Base-by-base conservation (phyloP, 495 filamentous ascomycete genomes). In the Penicillium paradoxum region DNA sequence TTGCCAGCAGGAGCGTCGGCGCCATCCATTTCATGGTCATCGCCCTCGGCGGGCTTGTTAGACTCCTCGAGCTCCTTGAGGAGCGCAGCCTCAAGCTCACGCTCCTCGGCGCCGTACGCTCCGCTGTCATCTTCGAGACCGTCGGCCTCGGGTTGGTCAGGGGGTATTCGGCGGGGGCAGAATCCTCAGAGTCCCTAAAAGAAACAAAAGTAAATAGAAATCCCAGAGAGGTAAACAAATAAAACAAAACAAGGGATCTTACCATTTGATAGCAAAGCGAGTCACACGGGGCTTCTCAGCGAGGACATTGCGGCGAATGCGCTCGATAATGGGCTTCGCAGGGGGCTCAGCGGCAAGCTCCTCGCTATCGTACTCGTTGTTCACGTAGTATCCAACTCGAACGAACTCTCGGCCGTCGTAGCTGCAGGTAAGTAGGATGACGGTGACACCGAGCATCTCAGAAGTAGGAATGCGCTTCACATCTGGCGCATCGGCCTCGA, bases 181-280 rank as follows among this genome's bases (percentile, higher is more conserved):
- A 93, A 51, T 91, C 91, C 66, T 98, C 93, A 13, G 88, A 88
- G 66, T 98, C 93, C 91, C 91, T 97, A 50, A 24, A 14, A 6
- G 10, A 5, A 59, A 24, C 55, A 21, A 40, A 30, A 29, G 49
- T 47, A 5, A 39, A 11, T 36, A 14, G 34, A 50, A 45, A 45
- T 48, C 6, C 18, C 14, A 49, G 56, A 25, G 46, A 25, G 34
- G 29, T 34, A 36, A 22, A 29, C 8, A 44, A 10, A 24, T 21
- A 13, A n/a, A 39, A 24, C 24, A 13, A n/a, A 39, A 47, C 7
- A 37, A 10, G 22, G 18, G 32, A 22, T 62, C 79, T 48, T 81
- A 96, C 93, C 93, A 98, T 73, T 97, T 97, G 73, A 98, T 98
- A n/a, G 91, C 90, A 62, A 98, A 98, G 47, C 93, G 81, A 30